Evolutionary conservation across 371 early-diverging fungal species (phyloP).

Genomic region (Dinochytrium kinnereticum): DNA sequence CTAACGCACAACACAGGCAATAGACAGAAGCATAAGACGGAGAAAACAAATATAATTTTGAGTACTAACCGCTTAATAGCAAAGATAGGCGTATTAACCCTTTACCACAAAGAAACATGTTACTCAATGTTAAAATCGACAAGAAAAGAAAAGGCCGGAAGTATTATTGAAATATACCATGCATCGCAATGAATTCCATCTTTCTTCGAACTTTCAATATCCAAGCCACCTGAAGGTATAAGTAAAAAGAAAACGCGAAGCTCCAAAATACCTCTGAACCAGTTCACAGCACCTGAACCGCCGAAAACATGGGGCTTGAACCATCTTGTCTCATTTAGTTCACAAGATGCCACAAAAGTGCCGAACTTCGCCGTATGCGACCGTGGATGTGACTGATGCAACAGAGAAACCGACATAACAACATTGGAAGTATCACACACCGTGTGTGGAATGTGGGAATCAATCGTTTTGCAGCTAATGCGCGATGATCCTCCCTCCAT

Average conservation of each 20-base stretch:
- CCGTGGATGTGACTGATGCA: background rate
- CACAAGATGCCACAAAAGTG: background rate
- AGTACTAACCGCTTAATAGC: constrained; percentile 13
- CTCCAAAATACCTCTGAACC: constrained; percentile 7
- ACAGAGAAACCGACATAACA: background rate
- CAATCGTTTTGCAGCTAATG: constrained; percentile 6
- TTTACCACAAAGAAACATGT: background rate
- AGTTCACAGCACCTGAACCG: background rate
- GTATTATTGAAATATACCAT: constrained; percentile 15
- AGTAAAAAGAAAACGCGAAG: background rate
- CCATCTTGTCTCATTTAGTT: background rate
- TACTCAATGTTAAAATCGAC: background rate
- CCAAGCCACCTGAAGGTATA: background rate
- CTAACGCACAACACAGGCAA: no score
- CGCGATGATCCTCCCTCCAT: background rate
- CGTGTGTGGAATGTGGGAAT: constrained; percentile 1
- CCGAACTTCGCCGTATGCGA: background rate
- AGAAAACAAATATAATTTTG: background rate
- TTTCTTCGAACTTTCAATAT: constrained; percentile 7
- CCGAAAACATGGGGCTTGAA: background rate
- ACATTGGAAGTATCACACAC: constrained; percentile 2
- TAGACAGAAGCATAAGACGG: no score
- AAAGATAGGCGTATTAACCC: constrained; percentile 29
- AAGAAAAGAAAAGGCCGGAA: background rate
- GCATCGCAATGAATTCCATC: constrained; percentile 25